Conservation (phyloP, 2,329 filamentous ascomycete species). For the Alternaria incomplexa region DNA sequence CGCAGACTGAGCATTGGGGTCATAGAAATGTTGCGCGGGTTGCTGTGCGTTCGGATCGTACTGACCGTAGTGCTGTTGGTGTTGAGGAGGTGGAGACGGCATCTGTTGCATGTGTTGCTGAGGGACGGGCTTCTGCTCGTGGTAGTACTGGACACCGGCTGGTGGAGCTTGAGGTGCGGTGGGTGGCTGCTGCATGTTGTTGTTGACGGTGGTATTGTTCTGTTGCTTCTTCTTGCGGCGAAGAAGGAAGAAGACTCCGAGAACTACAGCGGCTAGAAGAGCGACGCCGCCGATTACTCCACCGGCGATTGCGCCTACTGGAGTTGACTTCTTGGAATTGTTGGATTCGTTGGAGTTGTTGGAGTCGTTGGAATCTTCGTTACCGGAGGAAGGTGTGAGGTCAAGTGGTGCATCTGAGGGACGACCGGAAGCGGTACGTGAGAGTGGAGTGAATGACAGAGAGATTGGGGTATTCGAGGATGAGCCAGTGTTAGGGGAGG, state of each 20-base stretch:
- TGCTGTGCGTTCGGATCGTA: conserved; percentile 9
- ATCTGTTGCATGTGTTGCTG: conserved; percentile 9
- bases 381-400: not conserved
- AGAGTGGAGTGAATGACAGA: not conserved
- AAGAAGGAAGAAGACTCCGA: conserved; percentile 17
- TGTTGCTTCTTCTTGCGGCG: conserved; percentile 13
- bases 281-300: conserved; percentile 26
- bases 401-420: not conserved
- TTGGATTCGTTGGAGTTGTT: not conserved
- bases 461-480: not conserved
- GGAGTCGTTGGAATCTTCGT: not conserved
- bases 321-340: conserved; percentile 2
- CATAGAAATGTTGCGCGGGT: conserved; percentile 5
- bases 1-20: conserved; percentile 6
- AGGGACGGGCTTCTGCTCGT: conserved; percentile 5
- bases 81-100: not conserved
- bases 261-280: conserved; percentile 15
- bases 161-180: not conserved
- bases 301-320: conserved; percentile 26
- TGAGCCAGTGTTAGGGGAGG: not conserved
- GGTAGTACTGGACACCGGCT: conserved; percentile 11
- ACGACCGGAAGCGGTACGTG: not conserved
- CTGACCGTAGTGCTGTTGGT: conserved; percentile 1
- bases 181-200: not conserved
- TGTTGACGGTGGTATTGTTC: not conserved